Conservation (phyloP, 345 rosid genomes). For the Cochlearia excelsa region DNA sequence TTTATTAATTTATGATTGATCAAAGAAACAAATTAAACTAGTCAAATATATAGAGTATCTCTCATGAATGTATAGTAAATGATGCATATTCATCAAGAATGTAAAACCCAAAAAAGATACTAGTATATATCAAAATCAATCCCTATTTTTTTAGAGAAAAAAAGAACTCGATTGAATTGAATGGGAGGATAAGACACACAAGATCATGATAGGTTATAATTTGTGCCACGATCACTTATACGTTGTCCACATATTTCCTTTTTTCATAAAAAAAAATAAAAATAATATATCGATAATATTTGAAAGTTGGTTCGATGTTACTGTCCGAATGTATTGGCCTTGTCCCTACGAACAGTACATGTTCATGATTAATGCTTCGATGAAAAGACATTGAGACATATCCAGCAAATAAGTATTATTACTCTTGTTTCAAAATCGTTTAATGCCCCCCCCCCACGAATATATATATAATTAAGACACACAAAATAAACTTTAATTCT, state of each 20-base stretch:
- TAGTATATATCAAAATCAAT: too few species aligned
- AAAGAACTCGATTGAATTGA: conserved; percentile 16
- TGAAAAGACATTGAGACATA: conserved; percentile 38
- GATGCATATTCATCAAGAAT: too few species aligned
- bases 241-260: conserved; percentile 34
- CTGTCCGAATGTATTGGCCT: conserved; percentile 35
- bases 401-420: conserved; percentile 35
- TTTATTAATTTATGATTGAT: too few species aligned
- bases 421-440: conserved; percentile 18
- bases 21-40: too few species aligned
- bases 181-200: conserved; percentile 19
- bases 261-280: not conserved
- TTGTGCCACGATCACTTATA: conserved; percentile 34
- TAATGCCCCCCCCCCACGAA: conserved; percentile 25
- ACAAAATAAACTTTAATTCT: conserved; percentile 15
- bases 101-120: too few species aligned
- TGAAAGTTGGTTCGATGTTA: conserved; percentile 38
- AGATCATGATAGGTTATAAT: conserved; percentile 29
- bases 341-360: conserved; percentile 35
- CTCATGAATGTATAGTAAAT: too few species aligned
- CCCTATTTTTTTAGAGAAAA: too few species aligned
- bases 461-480: not conserved
- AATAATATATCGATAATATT: conserved; percentile 29
- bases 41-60: too few species aligned
- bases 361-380: conserved; percentile 30